phyloP scores from a whole-genome alignment of 805 yeast genomes.

The Metschnikowia amazonensis region DNA sequence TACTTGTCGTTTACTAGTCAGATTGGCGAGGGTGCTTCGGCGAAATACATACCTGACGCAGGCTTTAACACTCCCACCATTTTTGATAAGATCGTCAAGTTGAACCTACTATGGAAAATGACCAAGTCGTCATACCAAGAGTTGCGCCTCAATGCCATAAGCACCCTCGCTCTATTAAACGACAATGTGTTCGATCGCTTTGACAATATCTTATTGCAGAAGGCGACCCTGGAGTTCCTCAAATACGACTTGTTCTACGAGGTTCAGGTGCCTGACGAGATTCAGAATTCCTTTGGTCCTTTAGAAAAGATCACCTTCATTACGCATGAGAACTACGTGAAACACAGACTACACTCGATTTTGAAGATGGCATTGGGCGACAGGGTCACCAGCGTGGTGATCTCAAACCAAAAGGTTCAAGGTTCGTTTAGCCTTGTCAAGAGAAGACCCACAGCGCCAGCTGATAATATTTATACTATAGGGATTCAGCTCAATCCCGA shows the following conservation, averaged over 20 bases:
- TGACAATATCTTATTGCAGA: conserved; percentile 67
- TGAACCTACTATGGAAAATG: conserved; percentile 81
- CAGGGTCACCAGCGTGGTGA: conserved; percentile 38
- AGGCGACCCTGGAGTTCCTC: conserved; percentile 48
- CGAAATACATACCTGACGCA: conserved; percentile 44
- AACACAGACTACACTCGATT: conserved; percentile 56
- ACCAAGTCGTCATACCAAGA: conserved; percentile 60
- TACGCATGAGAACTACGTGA: conserved; percentile 62
- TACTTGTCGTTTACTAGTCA: conserved; percentile 63
- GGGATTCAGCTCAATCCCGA: conserved; percentile 69
- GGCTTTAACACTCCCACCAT: conserved; percentile 75
- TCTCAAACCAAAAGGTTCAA: conserved; percentile 25
- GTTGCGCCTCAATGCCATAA: conserved; percentile 61
- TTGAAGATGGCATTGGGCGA: conserved; percentile 56
- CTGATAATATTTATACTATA: conserved; percentile 35
- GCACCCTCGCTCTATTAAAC: conserved; percentile 64
- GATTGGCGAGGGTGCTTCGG: conserved; percentile 41
- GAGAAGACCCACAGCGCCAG: conserved; percentile 48
- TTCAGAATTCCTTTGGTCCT: conserved; percentile 55
- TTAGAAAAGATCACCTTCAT: conserved; percentile 68
- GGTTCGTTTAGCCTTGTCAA: conserved; percentile 42
- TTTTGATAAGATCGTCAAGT: conserved; percentile 69
- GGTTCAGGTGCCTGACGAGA: conserved; percentile 44
- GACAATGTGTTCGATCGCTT: conserved; percentile 85
- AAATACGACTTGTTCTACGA: conserved; percentile 64